phyloP scores from a whole-genome alignment of 495 filamentous ascomycete species.

The Aspergillus conjunctus region DNA sequence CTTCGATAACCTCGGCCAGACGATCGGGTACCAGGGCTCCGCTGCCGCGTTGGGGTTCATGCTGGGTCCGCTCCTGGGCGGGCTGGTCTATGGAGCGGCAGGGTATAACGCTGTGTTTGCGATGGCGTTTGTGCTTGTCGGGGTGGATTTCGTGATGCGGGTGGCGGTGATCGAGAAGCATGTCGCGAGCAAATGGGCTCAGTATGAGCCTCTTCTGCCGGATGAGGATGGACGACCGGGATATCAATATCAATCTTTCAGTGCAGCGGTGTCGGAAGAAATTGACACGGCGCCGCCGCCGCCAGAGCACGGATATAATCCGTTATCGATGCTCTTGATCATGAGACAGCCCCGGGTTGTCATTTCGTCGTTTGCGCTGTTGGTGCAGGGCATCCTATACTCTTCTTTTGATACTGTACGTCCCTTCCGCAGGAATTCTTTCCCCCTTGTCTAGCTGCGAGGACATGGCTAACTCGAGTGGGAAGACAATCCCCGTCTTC shows the following conservation, averaged over 20 bases:
- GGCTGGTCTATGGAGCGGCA: conserved; percentile 59
- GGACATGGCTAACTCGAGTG: not conserved
- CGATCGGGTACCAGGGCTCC: conserved; percentile 46
- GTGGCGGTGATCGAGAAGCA: conserved; percentile 66
- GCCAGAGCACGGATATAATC: not conserved
- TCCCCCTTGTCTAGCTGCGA: not conserved
- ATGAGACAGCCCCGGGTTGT: conserved; percentile 34
- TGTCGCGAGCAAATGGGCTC: conserved; percentile 28
- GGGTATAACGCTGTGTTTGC: conserved; percentile 64
- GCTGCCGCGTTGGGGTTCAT: conserved; percentile 38
- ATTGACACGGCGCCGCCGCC: not conserved
- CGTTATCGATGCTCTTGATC: conserved; percentile 28
- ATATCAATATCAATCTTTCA: not conserved
- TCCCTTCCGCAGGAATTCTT: too few relatives aligned
- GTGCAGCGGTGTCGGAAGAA: not conserved
- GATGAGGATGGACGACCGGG: not conserved
- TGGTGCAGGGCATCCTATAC: conserved; percentile 36
- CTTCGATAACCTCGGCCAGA: conserved; percentile 57
- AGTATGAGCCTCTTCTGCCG: not conserved
- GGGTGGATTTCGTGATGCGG: conserved; percentile 64
- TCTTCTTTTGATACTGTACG: conserved; percentile 40
- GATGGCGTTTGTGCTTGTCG: conserved; percentile 58
- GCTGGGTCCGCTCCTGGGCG: conserved; percentile 60
- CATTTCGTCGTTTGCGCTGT: conserved; percentile 36
- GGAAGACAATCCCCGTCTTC: conserved; percentile 61